A percentile compares a stretch with the other conserved stretches of the same genome.
Evolutionary conservation across 139 green algal genomes (phyloP).

Genomic region (Chlorella sorokiniana): DNA sequence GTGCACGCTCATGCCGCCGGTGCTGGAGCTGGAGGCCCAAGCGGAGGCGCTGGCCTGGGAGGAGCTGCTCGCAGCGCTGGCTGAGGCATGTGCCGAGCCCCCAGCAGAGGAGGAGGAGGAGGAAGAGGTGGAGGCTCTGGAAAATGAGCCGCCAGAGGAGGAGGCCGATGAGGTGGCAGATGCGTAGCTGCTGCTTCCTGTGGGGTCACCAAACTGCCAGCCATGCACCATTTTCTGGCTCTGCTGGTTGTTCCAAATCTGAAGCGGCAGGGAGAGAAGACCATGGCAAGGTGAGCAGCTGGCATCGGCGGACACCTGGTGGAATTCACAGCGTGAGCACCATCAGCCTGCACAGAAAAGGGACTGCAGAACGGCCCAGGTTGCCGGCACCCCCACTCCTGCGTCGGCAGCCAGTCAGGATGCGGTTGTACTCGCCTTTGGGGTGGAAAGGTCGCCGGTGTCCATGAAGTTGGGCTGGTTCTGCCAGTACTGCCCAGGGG

Average conservation of each 20-base stretch:
- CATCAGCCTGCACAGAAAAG: background rate
- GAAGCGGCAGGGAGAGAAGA: background rate
- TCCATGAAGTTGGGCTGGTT: background rate
- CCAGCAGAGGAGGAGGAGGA: background rate
- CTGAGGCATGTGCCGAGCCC: background rate
- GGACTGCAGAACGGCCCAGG: background rate
- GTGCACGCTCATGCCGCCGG: background rate
- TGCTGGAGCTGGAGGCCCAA: background rate
- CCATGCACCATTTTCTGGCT: slow-evolving; percentile 6
- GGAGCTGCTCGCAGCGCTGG: background rate
- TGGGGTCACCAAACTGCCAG: slow-evolving; percentile 27
- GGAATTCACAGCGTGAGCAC: background rate
- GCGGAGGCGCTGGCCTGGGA: background rate
- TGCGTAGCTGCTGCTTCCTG: background rate
- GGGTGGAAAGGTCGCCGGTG: background rate
- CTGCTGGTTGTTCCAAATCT: slow-evolving; percentile 26
- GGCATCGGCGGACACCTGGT: background rate
- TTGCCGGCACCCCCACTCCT: too few species aligned
- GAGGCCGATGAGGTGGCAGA: background rate
- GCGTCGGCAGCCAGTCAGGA: too few species aligned
- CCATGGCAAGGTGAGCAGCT: background rate
- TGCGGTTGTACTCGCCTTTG: background rate
- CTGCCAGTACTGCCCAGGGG: slow-evolving; percentile 11
- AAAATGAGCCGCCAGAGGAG: background rate
- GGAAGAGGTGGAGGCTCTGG: background rate